Evolutionary conservation across 139 green algal species (phyloP), one percentile per base, ranked within the genome.

Genomic region (Ulvella scutata): DNA sequence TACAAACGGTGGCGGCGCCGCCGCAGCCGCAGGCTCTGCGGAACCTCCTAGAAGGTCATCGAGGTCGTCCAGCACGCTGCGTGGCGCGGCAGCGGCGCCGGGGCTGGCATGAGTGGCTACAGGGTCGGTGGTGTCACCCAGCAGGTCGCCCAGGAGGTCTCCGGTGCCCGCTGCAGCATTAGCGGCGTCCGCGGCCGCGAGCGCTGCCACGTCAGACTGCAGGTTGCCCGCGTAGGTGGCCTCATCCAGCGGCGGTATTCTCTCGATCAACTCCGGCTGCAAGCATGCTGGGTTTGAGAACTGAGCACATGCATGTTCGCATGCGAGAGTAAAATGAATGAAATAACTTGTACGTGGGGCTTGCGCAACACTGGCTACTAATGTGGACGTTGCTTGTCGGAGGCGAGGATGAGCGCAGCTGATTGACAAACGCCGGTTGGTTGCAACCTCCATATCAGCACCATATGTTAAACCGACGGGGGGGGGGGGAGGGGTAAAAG

Each of bases 201-300:
- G 75, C 3, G 77, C 67, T 20, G 76, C 72, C 1, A 76, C 83
- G 13, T 78, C 77, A 39, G 44, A 77, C 33, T 75, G 81, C 17
- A 85, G 51, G 76, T 82, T 85, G 38, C 78, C 62, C 3, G 82
- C 72, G 72, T 92, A 90, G 40, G 88, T 79, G 23, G 77, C 78
- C 79, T 96, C 92, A 61, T 98, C 89, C 74, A 97, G 72, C 2
- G 92, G 80, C 1, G 94, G 94, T 82, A 98, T 98, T 79, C 85
- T 89, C 82, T 98, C 94, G 76, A 97, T 80, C 61, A 98, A 84
- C 79, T 92, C 79, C 3, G 81, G 51, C 51, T 67, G 51, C 51
- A 67, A 13, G 40, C 40, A 59, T 17, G 40, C 40, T 17, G 13
- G 40, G 13, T n/a, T n/a, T n/a, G n/a, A n/a, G n/a, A n/a, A n/a